These are phyloP conservation scores for Paratinospora sagittata DNA, from an alignment of 164 flowering plant species.

Conservation along the genomic window DNA sequence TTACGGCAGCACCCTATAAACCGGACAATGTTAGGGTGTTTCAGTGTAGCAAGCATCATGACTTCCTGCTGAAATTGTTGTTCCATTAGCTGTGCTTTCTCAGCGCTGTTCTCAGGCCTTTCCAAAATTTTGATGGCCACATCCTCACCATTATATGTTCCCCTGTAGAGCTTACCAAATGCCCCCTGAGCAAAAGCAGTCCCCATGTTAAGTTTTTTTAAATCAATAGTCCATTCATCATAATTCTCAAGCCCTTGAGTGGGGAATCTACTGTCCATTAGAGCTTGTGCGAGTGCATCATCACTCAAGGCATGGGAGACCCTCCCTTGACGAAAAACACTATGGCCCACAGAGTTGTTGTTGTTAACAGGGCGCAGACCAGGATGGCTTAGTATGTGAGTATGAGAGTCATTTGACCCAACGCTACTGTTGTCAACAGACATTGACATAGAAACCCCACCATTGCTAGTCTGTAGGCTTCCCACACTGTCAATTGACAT, in stretches of 20 bases:
- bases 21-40: constrained; percentile 56
- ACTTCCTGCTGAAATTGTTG: constrained; percentile 76
- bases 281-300: constrained; percentile 50
- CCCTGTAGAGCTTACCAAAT: constrained; percentile 61
- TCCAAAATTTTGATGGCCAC: constrained; percentile 73
- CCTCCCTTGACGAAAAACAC: constrained; percentile 27
- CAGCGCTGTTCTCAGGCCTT: constrained; percentile 53
- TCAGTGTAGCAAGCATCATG: constrained; percentile 61
- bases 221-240: constrained; percentile 71
- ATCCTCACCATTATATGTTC: constrained; percentile 66
- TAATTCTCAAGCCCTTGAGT: constrained; percentile 53
- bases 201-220: constrained; percentile 62
- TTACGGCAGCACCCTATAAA: constrained; percentile 66
- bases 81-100: constrained; percentile 53
- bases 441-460: constrained; percentile 32
- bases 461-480: constrained; percentile 28
- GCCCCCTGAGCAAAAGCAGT: constrained; percentile 65
- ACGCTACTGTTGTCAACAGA: constrained; percentile 39
- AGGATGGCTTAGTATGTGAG: constrained; percentile 23
- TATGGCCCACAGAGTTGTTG: constrained; percentile 27
- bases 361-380: constrained; percentile 21
- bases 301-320: constrained; percentile 29
- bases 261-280: constrained; percentile 50
- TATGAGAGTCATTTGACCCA: constrained; percentile 30
- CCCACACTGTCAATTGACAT: constrained; percentile 37